These are phyloP conservation scores for Cryphonectria naterciae DNA, from an alignment of 2,329 filamentous ascomycete species.

Conservation along the genomic window DNA sequence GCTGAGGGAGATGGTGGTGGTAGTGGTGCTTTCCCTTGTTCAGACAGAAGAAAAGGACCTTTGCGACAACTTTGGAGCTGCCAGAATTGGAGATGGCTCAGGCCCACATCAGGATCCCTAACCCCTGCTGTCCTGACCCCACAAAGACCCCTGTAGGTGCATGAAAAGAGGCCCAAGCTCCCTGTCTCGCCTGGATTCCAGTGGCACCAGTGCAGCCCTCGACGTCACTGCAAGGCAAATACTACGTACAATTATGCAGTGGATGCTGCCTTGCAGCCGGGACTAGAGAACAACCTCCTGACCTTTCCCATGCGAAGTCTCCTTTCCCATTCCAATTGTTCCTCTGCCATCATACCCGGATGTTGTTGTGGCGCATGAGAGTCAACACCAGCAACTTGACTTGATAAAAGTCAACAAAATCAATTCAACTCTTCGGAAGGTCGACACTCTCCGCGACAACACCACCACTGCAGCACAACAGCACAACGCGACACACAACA, in stretches of 20 bases:
- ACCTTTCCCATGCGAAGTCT: neutral
- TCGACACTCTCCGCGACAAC: neutral
- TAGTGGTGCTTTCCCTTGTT: neutral
- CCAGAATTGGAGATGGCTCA: slow-evolving; percentile 18
- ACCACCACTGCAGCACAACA: too few species aligned
- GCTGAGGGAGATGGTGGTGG: neutral
- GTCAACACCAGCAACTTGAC: neutral
- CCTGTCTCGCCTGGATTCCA: neutral
- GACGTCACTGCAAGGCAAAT: slow-evolving; percentile 12
- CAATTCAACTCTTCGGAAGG: neutral
- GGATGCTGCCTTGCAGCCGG: neutral
- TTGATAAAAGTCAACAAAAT: neutral
- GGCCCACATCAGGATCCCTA: neutral
- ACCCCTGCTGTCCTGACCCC: slow-evolving; percentile 4
- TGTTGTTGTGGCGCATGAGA: neutral
- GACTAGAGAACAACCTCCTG: slow-evolving; percentile 6
- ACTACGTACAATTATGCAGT: neutral
- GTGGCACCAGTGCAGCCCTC: slow-evolving; percentile 10
- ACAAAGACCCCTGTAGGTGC: slow-evolving; percentile 11
- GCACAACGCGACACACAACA: neutral
- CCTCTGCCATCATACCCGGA: neutral
- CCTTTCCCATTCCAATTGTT: neutral
- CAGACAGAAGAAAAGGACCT: neutral
- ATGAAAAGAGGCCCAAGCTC: slow-evolving; percentile 27
- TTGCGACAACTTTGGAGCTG: slow-evolving; percentile 2